Evolutionary conservation across 192 early-diverging fungal genomes (phyloP), one percentile per base, ranked within the genome.

Genomic region (Cladochytrium replicatum): DNA sequence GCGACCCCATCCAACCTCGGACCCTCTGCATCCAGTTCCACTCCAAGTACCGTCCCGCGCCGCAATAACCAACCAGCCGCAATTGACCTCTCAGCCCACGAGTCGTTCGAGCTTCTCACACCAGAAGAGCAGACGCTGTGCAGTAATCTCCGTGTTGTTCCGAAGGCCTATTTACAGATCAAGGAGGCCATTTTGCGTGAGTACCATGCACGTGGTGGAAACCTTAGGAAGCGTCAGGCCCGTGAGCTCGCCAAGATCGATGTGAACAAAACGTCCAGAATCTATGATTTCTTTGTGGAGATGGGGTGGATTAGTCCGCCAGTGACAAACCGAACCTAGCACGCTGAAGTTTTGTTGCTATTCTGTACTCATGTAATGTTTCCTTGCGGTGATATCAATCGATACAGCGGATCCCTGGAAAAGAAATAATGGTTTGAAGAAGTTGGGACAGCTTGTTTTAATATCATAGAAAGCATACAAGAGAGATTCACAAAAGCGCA

Each of bases 251-350:
- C 93, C 66, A 88, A 87, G 65, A 92, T 97, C 48, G 95, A 99
- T 61, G 85, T 83, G 2, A 82, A 84, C 67, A 96, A 91, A 60
- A 86, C 90, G 2, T 74, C 73, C 57, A 63, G 73, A 56, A 80
- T 99, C 6, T 94, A 85, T 54, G 88, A 97, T 54, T 93, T 95
- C 61, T 99, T 94, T 60, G 80, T 92, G 6, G 78, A 86, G 48
- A 85, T 73, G 60, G 91, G 92, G 4, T 97, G 94, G 94, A 85
- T 97, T 24, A n/a, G n/a, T n/a, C n/a, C n/a, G n/a, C n/a, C n/a
- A n/a, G n/a, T n/a, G n/a, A n/a, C n/a, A n/a, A n/a, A n/a, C n/a
- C n/a, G n/a, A n/a, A n/a, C n/a, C n/a, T n/a, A n/a, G n/a, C n/a
- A n/a, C n/a, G n/a, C n/a, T n/a, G n/a, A n/a, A n/a, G n/a, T n/a